Evolutionary conservation across 305 asterid genomes (phyloP), one percentile per base, ranked within the genome.

Genomic region (Solanum aculeatissimum): DNA sequence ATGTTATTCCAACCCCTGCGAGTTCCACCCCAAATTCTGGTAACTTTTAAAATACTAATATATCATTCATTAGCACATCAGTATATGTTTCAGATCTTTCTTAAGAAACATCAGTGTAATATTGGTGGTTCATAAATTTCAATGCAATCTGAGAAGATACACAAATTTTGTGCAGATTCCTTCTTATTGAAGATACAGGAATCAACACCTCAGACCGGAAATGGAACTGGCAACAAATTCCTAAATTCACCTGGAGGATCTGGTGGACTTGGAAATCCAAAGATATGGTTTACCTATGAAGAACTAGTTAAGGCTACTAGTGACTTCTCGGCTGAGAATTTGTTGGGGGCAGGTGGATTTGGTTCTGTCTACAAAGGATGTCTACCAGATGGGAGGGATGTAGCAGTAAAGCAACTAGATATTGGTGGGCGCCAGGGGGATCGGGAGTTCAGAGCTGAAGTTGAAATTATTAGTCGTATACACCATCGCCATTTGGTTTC

Each of bases 401-500:
- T 96, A 14, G 99, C 99, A n/a, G 94, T 96, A 84, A 96, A 96
- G 91, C 95, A 92, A 89, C 89, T 96, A 58, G 89, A 92, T 86
- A 88, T 85, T 58, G 96, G 93, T 83, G 98, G 98, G 47, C 92
- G 97, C 15, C 98, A 96, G 86, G 98, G 98, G 78, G 99, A 96
- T 86, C 89, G 98, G 85, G 99, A 96, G 84, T 96, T 96, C 87
- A 90, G 91, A 92, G 90, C 98, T 16, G 99, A 96, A 92, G 99
- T 95, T 7, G 98, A 96, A 91, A 96, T 91, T 77, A 94, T 96
- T 80, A 88, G 96, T 72, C 97, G 99, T 54, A 83, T 96, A 89
- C 98, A 96, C 88, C 99, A 96, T 88, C 95, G 98, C 51, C 98
- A 96, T 92, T 90, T 96, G 93, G 99, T 96, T 80, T 91, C 98